Base-by-base conservation (phyloP, 129 eudicot genomes). In the Helianthus tuberosus region DNA sequence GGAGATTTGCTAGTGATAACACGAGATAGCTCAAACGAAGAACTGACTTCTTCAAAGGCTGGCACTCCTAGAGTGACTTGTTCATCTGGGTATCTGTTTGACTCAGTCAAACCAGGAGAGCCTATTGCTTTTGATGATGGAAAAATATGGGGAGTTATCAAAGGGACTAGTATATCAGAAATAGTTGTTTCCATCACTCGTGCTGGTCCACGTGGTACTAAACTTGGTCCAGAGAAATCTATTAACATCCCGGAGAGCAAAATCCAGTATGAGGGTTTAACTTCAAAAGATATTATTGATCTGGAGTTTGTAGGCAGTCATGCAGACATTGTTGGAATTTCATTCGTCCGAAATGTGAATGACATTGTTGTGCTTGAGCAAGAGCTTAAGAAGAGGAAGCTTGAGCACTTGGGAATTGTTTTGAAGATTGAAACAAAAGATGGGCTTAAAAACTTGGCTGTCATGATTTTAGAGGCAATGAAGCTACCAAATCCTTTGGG, bases 41-140 rank as follows among this genome's bases (percentile, higher is more conserved):
- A 65, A 20, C 25, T 51, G 12, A 55, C 84, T 44, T 57, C 75
- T 75, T 72, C 84, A 27, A 51, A 58, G 38, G 72, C 20, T 75
- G 82, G 75, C 72, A 59, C 72, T 63, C 96, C 85, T 66, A 84
- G 89, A 72, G 80, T 89, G 27, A 84, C 83, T 51, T 86, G 93
- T 80, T 80, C 96, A 15, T 87, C 90, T 36, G 88, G 88, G 3
- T 89, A 89, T 83, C 82, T 89, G 32, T 89, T 87, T 81, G 96
- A 89, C 82, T 89, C 96, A 2, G 93, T 89, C 60, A 89, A 89
- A 85, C 92, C 96, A 11, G 96, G 96, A 71, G 85, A 89, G 46
- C 84, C 87, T 38, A 87, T 89, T 65, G 85, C 96, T 15, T 89
- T 89, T 64, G 96, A 89, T 74, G 96, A 89, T 76, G 96, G 96